These are phyloP conservation scores for Microbotryum silenes-acaulis DNA, from an alignment of 1,284 basidiomycete genomes.

Conservation along the genomic window DNA sequence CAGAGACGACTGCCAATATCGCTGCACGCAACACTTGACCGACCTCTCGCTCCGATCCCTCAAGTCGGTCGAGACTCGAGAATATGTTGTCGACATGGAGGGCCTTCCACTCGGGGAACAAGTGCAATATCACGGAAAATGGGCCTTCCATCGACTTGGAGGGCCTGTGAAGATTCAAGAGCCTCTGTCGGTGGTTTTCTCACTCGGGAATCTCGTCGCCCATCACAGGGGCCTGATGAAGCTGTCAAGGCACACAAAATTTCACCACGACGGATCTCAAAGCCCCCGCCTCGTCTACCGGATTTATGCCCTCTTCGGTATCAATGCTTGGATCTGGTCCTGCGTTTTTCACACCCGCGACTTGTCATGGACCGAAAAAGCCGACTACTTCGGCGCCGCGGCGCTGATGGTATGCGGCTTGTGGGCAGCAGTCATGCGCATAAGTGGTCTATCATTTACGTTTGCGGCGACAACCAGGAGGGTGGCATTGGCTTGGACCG, in stretches of 20 bases:
- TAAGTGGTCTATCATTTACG: constrained; percentile 34
- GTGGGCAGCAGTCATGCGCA: constrained; percentile 48
- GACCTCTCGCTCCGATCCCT: constrained; percentile 50
- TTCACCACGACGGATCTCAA: constrained; percentile 1
- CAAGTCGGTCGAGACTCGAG: neutral
- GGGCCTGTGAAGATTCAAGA: constrained; percentile 70
- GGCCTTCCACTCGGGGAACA: constrained; percentile 33
- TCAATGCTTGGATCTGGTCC: constrained; percentile 92
- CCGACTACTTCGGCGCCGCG: constrained; percentile 94
- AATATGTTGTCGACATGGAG: constrained; percentile 21
- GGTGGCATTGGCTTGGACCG: constrained; percentile 39
- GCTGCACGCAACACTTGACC: constrained; percentile 78
- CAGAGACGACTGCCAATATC: constrained; percentile 76
- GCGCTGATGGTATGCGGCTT: constrained; percentile 61
- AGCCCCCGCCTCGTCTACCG: constrained; percentile 63
- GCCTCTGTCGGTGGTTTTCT: constrained; percentile 84
- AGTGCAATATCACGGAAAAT: constrained; percentile 86
- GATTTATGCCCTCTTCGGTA: constrained; percentile 60
- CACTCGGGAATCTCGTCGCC: constrained; percentile 68
- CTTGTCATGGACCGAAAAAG: constrained; percentile 70
- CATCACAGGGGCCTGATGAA: constrained; percentile 44
- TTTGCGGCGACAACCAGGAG: neutral
- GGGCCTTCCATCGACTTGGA: constrained; percentile 68
- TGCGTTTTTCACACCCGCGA: constrained; percentile 89
- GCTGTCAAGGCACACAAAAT: neutral